A percentile compares a stretch with the other conserved stretches of the same genome.
phyloP scores from a whole-genome alignment of 306 rosid species.

The Malus domestica region ASM211411v1 NC_041805.1:20539001-20539500 shows the following conservation, averaged over 20 bases:
- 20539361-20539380: background rate
- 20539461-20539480: background rate
- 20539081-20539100: background rate
- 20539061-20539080: background rate
- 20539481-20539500: background rate
- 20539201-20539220: background rate
- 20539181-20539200: background rate
- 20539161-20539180: background rate
- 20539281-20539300: background rate
- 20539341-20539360: background rate
- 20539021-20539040: background rate
- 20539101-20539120: background rate
- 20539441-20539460: background rate
- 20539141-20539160: background rate
- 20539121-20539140: background rate
- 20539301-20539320: background rate
- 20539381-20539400: background rate
- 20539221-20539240: background rate
- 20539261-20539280: background rate
- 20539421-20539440: background rate
- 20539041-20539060: background rate
- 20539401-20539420: background rate
- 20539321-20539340: background rate
- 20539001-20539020: background rate
- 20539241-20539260: background rate